These are phyloP conservation scores for Pittosporum tobira DNA, from an alignment of 129 eudicot genomes.

Conservation along the genomic window DNA sequence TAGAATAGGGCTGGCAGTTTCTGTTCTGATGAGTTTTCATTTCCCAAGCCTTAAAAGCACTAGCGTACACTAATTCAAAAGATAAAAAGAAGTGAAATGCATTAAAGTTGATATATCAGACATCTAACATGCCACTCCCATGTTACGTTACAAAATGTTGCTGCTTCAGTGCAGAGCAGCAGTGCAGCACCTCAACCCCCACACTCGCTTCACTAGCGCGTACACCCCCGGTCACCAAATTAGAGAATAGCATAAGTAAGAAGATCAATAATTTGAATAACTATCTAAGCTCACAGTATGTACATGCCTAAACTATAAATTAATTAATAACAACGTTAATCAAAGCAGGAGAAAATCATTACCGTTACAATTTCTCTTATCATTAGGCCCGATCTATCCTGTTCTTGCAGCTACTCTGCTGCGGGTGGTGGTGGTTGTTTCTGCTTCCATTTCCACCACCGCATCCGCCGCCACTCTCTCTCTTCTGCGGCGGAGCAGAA, in stretches of 20 bases:
- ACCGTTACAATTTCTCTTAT: too few species aligned
- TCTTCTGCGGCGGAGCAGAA: constrained; percentile 46
- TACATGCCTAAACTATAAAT: too few species aligned
- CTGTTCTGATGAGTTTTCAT: neutral
- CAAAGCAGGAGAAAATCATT: too few species aligned
- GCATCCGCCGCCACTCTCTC: too few species aligned
- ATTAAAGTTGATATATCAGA: constrained; percentile 8
- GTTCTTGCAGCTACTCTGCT: constrained; percentile 14
- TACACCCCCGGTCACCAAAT: too few species aligned
- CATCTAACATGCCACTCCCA: constrained; percentile 6
- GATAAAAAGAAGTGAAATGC: neutral
- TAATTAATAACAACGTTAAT: too few species aligned
- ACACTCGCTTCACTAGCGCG: neutral
- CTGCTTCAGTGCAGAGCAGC: neutral
- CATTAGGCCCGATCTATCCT: constrained; percentile 25
- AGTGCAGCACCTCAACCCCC: neutral
- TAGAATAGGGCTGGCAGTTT: constrained; percentile 4
- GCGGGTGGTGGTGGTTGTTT: constrained; percentile 10
- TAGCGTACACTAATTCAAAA: neutral
- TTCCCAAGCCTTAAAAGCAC: constrained; percentile 1
- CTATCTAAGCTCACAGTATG: too few species aligned
- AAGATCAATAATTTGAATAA: too few species aligned
- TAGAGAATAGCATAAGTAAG: too few species aligned
- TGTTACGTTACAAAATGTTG: neutral
- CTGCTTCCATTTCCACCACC: constrained; percentile 15